phyloP scores from a whole-genome alignment of 805 yeast species.

The Yarrowia hollandica region DNA sequence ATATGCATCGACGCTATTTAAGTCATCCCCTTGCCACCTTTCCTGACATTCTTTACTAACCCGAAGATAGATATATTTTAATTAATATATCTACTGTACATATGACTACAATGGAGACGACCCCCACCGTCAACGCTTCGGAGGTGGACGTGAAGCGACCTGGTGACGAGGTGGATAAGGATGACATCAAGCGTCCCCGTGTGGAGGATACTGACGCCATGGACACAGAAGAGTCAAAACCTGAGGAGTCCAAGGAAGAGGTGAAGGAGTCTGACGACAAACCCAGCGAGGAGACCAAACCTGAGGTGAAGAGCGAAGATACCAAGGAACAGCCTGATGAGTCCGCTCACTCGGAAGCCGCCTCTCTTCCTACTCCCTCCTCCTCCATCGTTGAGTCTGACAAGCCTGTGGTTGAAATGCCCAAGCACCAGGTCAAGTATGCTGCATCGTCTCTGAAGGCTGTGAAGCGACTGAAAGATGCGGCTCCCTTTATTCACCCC shows the following conservation, averaged over 20 bases:
- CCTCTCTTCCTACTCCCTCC: slow-evolving; percentile 16
- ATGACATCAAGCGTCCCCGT: slow-evolving; percentile 28
- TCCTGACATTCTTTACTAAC: background rate
- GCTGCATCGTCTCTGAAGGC: slow-evolving; percentile 79
- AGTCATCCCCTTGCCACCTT: background rate
- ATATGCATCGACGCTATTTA: background rate
- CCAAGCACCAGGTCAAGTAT: slow-evolving; percentile 76
- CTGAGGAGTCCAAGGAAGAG: slow-evolving; percentile 14
- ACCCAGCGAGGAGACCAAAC: slow-evolving; percentile 25
- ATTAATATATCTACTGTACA: slow-evolving; percentile 29
- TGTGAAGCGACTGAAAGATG: slow-evolving; percentile 86
- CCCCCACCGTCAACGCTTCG: slow-evolving; percentile 20
- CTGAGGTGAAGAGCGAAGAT: slow-evolving; percentile 27
- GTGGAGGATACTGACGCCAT: slow-evolving; percentile 18
- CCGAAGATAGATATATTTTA: slow-evolving; percentile 27
- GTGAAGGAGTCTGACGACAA: slow-evolving; percentile 31
- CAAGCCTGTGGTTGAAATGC: slow-evolving; percentile 34
- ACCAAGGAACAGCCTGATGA: slow-evolving; percentile 4
- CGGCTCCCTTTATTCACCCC: slow-evolving; percentile 83
- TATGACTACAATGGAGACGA: slow-evolving; percentile 27
- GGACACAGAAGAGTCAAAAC: slow-evolving; percentile 22
- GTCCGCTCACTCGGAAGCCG: slow-evolving; percentile 16
- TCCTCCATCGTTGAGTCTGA: slow-evolving; percentile 10
- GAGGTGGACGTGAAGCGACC: slow-evolving; percentile 28
- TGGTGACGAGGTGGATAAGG: slow-evolving; percentile 27